These are phyloP conservation scores for Usnea hakonensis DNA, from an alignment of 495 filamentous ascomycete species.

Conservation along the genomic window DNA sequence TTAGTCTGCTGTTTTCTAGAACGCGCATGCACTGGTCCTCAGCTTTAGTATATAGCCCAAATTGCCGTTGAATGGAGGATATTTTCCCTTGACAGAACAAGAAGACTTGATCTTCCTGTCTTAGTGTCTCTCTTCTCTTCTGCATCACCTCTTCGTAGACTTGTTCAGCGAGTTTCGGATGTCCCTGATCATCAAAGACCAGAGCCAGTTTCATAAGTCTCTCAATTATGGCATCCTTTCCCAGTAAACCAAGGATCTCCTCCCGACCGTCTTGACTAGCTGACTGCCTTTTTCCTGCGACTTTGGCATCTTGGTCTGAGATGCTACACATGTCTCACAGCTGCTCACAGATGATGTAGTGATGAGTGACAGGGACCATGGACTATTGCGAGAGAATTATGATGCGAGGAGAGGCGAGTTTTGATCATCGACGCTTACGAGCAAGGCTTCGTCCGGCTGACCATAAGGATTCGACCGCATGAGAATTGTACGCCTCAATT, in stretches of 20 bases:
- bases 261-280: not conserved
- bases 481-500: not conserved
- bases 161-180: not conserved
- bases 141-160: not conserved
- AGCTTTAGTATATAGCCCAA: slow-evolving; percentile 1
- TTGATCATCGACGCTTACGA: not conserved
- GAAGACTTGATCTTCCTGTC: not conserved
- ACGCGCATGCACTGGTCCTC: not conserved
- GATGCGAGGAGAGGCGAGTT: not conserved
- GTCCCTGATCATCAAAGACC: slow-evolving; percentile 1
- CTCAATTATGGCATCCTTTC: not conserved
- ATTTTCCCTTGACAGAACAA: slow-evolving; percentile 4
- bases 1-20: not conserved
- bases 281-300: not conserved
- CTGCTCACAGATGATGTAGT: not conserved
- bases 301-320: not conserved
- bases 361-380: not conserved
- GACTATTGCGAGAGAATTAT: not conserved
- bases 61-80: not conserved
- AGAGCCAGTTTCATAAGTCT: not conserved
- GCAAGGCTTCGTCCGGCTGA: not conserved
- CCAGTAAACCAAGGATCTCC: not conserved
- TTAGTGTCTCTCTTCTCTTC: slow-evolving; percentile 1
- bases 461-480: not conserved
- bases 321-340: not conserved